phyloP scores from a whole-genome alignment of 208 protist species.

The Tritrichomonas foetus region DNA sequence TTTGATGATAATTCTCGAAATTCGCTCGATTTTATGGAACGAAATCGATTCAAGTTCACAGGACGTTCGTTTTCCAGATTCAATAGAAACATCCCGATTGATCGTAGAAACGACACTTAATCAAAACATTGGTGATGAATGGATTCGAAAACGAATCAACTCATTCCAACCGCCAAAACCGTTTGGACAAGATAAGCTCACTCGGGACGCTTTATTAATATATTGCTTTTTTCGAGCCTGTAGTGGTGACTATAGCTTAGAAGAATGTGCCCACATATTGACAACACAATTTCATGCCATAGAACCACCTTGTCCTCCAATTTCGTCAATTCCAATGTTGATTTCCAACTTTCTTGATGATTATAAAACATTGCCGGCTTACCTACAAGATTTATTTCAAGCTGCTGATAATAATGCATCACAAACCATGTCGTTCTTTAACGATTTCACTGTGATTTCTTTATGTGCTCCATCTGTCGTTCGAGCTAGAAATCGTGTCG shows the following conservation, averaged over 20 bases:
- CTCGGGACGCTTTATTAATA: neutral
- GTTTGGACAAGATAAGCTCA: too few species aligned
- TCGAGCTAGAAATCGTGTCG: neutral
- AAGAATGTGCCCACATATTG: neutral
- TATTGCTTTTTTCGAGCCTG: neutral
- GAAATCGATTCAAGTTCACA: neutral
- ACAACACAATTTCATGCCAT: neutral
- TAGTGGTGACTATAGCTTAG: neutral
- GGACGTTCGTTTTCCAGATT: neutral
- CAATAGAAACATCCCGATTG: neutral
- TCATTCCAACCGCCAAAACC: neutral
- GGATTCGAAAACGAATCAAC: neutral
- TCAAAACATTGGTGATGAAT: neutral
- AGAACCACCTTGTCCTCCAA: neutral
- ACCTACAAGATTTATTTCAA: neutral
- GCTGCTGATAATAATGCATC: too few species aligned
- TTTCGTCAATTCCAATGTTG: neutral
- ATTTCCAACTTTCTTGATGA: neutral
- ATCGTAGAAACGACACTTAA: neutral
- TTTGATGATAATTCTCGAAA: neutral
- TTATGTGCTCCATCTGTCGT: neutral
- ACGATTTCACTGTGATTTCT: conserved; percentile 11
- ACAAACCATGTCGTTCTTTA: neutral
- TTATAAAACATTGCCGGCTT: neutral
- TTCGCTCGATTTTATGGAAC: neutral